Base-by-base conservation (phyloP, 495 filamentous ascomycete species). In the Penicillium goetzii region DNA sequence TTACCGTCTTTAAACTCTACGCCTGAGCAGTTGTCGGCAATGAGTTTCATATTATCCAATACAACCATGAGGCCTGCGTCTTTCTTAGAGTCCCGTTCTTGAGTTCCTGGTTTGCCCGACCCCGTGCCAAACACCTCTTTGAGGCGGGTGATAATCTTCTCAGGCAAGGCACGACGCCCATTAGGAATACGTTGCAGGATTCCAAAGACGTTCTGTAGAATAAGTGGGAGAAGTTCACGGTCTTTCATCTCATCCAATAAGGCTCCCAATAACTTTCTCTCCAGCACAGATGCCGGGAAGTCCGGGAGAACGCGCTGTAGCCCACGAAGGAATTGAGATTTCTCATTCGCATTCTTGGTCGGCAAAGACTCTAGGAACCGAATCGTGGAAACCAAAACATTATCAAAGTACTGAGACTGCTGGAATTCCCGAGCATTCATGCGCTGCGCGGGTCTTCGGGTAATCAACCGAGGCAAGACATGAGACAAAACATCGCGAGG, bases 231-330 rank as follows among this genome's bases (percentile, higher is more conserved):
- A 0, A 97, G 80, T 45, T 95, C 92, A 21, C 87, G 89, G 68
- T 99, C 95, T 67, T 97, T 97, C 67, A 90, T 84, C 73, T 99
- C 96, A 49, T 99, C 96, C 15, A 98, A 76, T 26, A 99, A 74
- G 0, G 88, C 92, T 0, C 91, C 93, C 1, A 99, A 80, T 2
- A 99, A 80, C 74, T 99, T 99, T 77, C 92, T 97, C 68, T 97
- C 95, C 73, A 99, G 82, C 0, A 98, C 93, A 0, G 91, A 90
- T 45, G 89, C 91, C 21, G 95, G 95, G 67, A 99, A 99, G 34
- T 94, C 92, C 1, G 89, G 87, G 8, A 98, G 74, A 4, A 98
- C 92, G 26, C 90, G 88, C 57, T 90, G 88, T 30, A 99, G 78
- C 0, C 96, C 96, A 55, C 92, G 84, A 82, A 99, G 85, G 72